Evolutionary conservation across 1,284 basidiomycete genomes (phyloP).

Genomic region (Puccinia coronata): DNA sequence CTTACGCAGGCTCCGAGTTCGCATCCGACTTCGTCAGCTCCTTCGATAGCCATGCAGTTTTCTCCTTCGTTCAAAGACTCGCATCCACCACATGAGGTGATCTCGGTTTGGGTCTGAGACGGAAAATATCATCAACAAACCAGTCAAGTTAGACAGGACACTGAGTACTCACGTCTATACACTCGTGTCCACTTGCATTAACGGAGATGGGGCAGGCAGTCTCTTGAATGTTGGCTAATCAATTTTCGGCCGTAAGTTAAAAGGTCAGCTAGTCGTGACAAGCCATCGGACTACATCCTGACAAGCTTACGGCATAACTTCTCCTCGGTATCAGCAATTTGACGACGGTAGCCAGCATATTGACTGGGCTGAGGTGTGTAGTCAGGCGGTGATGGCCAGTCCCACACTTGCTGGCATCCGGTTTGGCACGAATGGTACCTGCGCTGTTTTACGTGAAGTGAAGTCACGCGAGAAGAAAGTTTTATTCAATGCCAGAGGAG

Average conservation of each 20-base stretch:
- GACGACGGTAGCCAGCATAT: constrained; percentile 5
- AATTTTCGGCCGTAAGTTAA: too few species aligned
- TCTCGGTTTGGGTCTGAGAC: constrained; percentile 15
- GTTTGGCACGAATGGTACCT: neutral
- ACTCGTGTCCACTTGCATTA: constrained; percentile 13
- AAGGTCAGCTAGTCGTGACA: too few species aligned
- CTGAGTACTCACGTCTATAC: constrained; percentile 34
- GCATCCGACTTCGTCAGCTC: constrained; percentile 38
- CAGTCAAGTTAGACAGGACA: neutral
- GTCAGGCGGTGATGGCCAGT: constrained; percentile 21
- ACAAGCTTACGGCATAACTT: neutral
- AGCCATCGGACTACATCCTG: neutral
- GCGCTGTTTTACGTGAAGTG: neutral
- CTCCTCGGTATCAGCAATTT: neutral
- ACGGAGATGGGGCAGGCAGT: constrained; percentile 18
- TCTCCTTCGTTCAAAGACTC: constrained; percentile 24
- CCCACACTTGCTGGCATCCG: constrained; percentile 1
- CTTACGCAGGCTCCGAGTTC: constrained; percentile 27
- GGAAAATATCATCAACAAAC: neutral
- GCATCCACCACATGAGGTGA: constrained; percentile 42
- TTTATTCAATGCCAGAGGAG: neutral
- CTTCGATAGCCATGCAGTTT: constrained; percentile 34
- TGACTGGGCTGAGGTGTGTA: neutral
- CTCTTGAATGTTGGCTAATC: constrained; percentile 1
- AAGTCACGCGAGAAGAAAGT: too few species aligned